Conservation (phyloP, 805 yeast genomes). For the Teunomyces kruisii region DNA sequence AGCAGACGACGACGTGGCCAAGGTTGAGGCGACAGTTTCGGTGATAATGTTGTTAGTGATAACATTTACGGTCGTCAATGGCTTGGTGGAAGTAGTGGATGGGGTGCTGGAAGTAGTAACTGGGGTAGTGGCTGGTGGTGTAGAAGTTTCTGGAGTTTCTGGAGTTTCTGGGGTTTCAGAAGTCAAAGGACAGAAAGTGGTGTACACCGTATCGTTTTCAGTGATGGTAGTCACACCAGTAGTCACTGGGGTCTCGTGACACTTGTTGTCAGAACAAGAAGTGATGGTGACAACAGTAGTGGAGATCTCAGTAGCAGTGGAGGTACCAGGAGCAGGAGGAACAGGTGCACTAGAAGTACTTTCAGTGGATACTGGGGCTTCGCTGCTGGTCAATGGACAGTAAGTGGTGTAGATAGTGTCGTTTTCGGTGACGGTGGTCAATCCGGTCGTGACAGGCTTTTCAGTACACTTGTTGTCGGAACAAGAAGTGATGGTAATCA, state of each 20-base stretch:
- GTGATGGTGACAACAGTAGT: constrained; percentile 18
- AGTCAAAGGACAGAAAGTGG: constrained; percentile 24
- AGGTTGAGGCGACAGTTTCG: constrained; percentile 23
- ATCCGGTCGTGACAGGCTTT: constrained; percentile 34
- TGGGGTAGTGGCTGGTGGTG: constrained; percentile 11
- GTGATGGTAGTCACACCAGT: constrained; percentile 15
- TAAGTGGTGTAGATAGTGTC: constrained; percentile 23
- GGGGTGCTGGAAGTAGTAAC: constrained; percentile 6
- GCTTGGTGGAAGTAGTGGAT: constrained; percentile 10
- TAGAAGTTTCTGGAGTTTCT: constrained; percentile 12
- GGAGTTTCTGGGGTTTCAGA: constrained; percentile 12
- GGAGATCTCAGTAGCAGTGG: constrained; percentile 9
- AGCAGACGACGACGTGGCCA: constrained; percentile 14
- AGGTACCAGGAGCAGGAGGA: constrained; percentile 14
- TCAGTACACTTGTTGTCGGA: constrained; percentile 28
- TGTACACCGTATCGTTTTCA: constrained; percentile 20
- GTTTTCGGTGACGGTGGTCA: constrained; percentile 20
- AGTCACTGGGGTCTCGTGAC: constrained; percentile 12
- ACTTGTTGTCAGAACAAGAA: constrained; percentile 19
- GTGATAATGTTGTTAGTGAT: constrained; percentile 42
- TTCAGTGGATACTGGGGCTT: constrained; percentile 14
- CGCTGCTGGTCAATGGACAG: constrained; percentile 16
- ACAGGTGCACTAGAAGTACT: constrained; percentile 14
- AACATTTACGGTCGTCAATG: constrained; percentile 33
- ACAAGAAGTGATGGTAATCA: constrained; percentile 40